A percentile compares a stretch with the other conserved stretches of the same genome.
These are phyloP conservation scores for Olyra latifolia DNA, from an alignment of 176 grass and related monocot genomes.

Conservation along the genomic window DNA sequence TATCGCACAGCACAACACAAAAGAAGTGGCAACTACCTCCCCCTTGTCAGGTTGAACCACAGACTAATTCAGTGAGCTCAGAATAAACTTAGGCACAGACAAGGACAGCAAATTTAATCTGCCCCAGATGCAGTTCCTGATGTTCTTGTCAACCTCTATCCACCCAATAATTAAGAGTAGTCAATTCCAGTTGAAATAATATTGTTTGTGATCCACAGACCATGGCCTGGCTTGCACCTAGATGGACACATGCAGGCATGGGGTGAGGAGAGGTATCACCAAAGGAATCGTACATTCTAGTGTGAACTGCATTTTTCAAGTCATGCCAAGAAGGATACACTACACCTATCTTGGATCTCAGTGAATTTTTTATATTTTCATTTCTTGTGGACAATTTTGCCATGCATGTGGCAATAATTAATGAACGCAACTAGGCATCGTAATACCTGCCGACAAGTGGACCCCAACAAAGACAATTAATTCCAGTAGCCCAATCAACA, in stretches of 20 bases:
- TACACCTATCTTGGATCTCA: slow-evolving; percentile 19
- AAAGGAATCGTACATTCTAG: not conserved
- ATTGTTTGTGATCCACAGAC: slow-evolving; percentile 31
- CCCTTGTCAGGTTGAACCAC: slow-evolving; percentile 5
- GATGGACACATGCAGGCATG: slow-evolving; percentile 37
- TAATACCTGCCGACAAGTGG: not conserved
- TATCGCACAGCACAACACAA: slow-evolving; percentile 8
- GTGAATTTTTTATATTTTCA: not conserved
- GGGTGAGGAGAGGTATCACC: not conserved
- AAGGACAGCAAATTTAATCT: slow-evolving; percentile 21
- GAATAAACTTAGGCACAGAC: slow-evolving; percentile 10
- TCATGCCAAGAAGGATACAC: not conserved
- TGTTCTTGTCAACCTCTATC: slow-evolving; percentile 21
- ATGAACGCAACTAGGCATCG: slow-evolving; percentile 3
- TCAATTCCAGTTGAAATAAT: not conserved
- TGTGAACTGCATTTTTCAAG: slow-evolving; percentile 15
- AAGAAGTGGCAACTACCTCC: slow-evolving; percentile 17
- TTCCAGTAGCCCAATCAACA: not conserved
- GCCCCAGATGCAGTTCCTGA: not conserved
- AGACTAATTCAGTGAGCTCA: not conserved
- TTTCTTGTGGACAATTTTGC: not conserved
- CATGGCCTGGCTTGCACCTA: slow-evolving; percentile 26
- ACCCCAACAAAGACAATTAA: not conserved
- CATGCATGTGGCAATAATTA: slow-evolving; percentile 36
- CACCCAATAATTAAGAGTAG: slow-evolving; percentile 35